phyloP scores from a whole-genome alignment of 2,329 filamentous ascomycete species.

The Cyphellophora europaea region DNA sequence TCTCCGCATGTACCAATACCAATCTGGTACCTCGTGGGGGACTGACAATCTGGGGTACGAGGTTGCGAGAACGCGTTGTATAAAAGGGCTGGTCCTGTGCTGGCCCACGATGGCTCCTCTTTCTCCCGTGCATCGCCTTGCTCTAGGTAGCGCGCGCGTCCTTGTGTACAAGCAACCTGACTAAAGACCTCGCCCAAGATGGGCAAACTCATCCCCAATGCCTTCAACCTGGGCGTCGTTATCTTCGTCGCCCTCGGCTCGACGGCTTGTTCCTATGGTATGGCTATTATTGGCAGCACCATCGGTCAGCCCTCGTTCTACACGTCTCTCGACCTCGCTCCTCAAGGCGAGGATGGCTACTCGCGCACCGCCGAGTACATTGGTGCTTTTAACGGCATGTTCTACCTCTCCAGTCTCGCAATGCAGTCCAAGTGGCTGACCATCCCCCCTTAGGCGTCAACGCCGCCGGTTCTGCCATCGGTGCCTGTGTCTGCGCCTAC shows the following conservation, averaged over 20 bases:
- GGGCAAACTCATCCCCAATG: conserved; percentile 19
- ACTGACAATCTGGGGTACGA: no score
- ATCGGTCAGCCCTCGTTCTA: conserved; percentile 39
- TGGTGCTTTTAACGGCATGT: conserved; percentile 33
- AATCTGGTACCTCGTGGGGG: no score
- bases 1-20: no score
- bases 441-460: conserved; percentile 22
- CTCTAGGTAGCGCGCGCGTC: no score
- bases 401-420: not conserved
- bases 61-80: no score
- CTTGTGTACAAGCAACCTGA: no score
- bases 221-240: conserved; percentile 25
- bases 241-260: conserved; percentile 25
- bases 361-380: conserved; percentile 32
- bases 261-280: conserved; percentile 24
- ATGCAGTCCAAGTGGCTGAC: not conserved
- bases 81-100: no score
- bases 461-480: conserved; percentile 32
- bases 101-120: no score
- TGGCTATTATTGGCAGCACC: conserved; percentile 20
- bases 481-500: conserved; percentile 30
- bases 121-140: no score
- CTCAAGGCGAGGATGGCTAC: conserved; percentile 31
- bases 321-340: conserved; percentile 32
- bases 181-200: conserved; percentile 7